phyloP scores from a whole-genome alignment of 441 rosid genomes.

The Populus trichocarpa region DNA sequence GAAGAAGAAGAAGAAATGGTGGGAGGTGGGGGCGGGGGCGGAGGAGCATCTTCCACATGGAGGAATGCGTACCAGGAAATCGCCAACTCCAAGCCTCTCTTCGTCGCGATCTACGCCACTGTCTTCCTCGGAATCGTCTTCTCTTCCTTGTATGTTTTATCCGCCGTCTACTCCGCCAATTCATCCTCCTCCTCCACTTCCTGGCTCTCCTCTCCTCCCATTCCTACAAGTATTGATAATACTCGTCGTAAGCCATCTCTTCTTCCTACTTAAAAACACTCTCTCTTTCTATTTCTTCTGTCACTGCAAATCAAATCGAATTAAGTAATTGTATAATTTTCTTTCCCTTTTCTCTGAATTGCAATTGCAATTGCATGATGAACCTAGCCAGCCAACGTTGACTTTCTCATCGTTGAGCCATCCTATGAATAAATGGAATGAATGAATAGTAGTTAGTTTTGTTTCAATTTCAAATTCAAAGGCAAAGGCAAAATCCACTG shows the following conservation, averaged over 20 bases:
- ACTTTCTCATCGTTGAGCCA: not conserved
- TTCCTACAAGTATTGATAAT: slow-evolving; percentile 23
- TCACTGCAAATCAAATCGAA: not conserved
- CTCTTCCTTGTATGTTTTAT: slow-evolving; percentile 79
- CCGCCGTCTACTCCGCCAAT: slow-evolving; percentile 65
- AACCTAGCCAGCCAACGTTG: not conserved
- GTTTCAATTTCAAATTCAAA: not conserved
- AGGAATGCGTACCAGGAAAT: slow-evolving; percentile 67
- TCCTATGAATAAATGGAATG: not conserved
- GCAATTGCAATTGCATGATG: not conserved
- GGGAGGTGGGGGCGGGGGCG: not conserved
- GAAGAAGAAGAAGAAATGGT: not conserved
- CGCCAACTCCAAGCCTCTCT: slow-evolving; percentile 71
- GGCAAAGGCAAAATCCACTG: not conserved
- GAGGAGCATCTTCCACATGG: slow-evolving; percentile 33
- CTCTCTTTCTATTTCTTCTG: not conserved
- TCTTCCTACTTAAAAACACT: not conserved
- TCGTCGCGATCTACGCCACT: slow-evolving; percentile 77
- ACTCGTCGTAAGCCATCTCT: slow-evolving; percentile 37
- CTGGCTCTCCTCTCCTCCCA: slow-evolving; percentile 64
- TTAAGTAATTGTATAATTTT: no score
- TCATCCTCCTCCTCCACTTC: slow-evolving; percentile 40
- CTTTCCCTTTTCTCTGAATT: not conserved
- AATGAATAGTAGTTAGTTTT: not conserved
- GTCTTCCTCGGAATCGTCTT: slow-evolving; percentile 73